phyloP scores from a whole-genome alignment of 1,284 basidiomycete genomes.

The Cryptococcus maquisensis region DNA sequence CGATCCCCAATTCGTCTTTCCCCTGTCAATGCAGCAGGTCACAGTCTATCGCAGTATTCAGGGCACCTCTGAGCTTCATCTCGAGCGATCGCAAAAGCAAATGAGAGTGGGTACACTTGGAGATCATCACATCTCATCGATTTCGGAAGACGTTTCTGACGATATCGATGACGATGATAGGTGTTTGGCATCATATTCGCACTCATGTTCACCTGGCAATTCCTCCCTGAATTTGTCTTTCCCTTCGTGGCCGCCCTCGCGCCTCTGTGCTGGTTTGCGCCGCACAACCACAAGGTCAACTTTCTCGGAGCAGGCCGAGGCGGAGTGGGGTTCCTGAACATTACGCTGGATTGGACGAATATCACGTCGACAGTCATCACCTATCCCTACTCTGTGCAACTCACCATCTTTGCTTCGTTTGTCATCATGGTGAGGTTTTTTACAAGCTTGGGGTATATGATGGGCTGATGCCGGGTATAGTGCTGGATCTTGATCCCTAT shows the following conservation, averaged over 20 bases:
- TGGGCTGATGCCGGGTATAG: neutral
- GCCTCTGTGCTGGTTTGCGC: constrained; percentile 19
- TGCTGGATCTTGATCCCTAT: constrained; percentile 20
- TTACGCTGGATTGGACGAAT: constrained; percentile 24
- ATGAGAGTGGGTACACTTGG: constrained; percentile 9
- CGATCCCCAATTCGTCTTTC: constrained; percentile 18
- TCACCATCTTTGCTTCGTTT: constrained; percentile 16
- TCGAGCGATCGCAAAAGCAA: constrained; percentile 11
- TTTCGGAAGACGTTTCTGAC: neutral
- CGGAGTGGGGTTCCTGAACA: constrained; percentile 21
- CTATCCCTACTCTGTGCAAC: constrained; percentile 18
- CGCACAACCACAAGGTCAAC: constrained; percentile 16
- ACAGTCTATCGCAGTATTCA: constrained; percentile 16
- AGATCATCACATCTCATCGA: neutral
- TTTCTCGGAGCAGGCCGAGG: constrained; percentile 19
- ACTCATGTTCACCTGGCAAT: constrained; percentile 23
- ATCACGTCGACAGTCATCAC: constrained; percentile 24
- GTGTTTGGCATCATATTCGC: constrained; percentile 12
- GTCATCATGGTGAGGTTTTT: constrained; percentile 13
- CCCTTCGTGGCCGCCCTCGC: constrained; percentile 20
- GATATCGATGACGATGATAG: neutral
- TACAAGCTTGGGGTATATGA: neutral
- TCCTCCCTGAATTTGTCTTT: constrained; percentile 18
- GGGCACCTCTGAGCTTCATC: constrained; percentile 8
- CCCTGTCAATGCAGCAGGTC: constrained; percentile 17